phyloP scores from a whole-genome alignment of 2,329 filamentous ascomycete species.

The Epichloe amarillans region DNA sequence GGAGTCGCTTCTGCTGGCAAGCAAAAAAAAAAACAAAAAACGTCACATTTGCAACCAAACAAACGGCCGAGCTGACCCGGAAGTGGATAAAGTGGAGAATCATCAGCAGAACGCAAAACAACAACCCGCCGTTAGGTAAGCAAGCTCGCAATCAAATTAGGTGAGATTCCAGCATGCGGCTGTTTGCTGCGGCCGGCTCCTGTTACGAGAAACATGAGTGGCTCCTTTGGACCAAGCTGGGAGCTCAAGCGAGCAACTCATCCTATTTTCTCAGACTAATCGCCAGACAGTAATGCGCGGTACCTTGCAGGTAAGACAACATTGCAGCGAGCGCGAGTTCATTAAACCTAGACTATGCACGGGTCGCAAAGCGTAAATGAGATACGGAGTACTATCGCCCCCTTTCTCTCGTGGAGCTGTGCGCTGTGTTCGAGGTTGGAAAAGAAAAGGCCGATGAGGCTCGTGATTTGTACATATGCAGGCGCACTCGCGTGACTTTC shows the following conservation, averaged over 20 bases:
- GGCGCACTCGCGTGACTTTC: too few species aligned
- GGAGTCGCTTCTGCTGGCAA: background rate
- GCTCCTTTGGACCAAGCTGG: background rate
- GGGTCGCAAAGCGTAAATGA: background rate
- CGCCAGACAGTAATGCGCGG: background rate
- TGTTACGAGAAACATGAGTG: slow-evolving; percentile 2
- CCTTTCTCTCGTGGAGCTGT: background rate
- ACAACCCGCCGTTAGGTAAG: slow-evolving; percentile 13
- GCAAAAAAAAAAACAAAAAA: slow-evolving; percentile 3
- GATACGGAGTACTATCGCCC: background rate
- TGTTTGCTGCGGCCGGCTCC: background rate
- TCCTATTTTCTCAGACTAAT: background rate
- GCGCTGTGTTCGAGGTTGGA: background rate
- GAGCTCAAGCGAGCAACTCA: background rate
- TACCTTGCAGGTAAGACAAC: slow-evolving; percentile 1
- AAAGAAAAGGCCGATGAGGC: too few species aligned
- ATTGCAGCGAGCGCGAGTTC: background rate
- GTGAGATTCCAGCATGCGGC: slow-evolving; percentile 11
- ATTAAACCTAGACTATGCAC: background rate
- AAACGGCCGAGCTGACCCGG: background rate
- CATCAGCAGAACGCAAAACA: slow-evolving; percentile 5
- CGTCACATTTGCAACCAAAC: background rate
- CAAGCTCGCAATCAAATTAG: slow-evolving; percentile 12
- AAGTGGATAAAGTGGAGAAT: background rate
- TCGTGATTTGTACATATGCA: too few species aligned